A percentile compares a stretch with the other conserved stretches of the same genome.
Conservation (phyloP, 2,329 filamentous ascomycete genomes). For the Plectosphaerella plurivora region DNA sequence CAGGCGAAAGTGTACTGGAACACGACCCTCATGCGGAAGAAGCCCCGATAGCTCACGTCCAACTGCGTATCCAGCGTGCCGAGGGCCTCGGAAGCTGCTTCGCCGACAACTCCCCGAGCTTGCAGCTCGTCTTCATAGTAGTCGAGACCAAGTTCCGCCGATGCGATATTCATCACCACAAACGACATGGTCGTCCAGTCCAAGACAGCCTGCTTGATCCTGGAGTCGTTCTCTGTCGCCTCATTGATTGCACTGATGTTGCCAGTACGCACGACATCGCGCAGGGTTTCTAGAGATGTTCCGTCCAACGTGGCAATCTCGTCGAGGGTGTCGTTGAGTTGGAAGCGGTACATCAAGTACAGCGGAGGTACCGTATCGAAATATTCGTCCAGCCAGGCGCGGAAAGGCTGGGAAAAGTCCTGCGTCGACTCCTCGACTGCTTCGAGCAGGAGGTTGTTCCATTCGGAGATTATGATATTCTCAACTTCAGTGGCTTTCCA, state of each 20-base stretch:
- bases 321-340: not conserved
- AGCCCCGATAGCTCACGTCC: slow-evolving; percentile 5
- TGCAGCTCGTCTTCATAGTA: not conserved
- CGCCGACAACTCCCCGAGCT: not conserved
- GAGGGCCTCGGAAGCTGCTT: not conserved
- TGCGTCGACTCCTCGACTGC: not conserved
- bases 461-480: not conserved
- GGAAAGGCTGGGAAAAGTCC: not conserved
- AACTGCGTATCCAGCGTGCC: not conserved
- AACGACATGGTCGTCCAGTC: not conserved
- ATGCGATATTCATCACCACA: not conserved
- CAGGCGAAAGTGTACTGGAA: slow-evolving; percentile 29
- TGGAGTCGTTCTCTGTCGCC: too few species aligned
- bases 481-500: slow-evolving; percentile 20
- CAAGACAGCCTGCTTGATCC: too few species aligned
- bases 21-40: slow-evolving; percentile 10
- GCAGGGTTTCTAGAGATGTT: not conserved
- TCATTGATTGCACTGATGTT: not conserved
- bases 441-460: not conserved
- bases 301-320: not conserved
- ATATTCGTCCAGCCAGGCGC: not conserved
- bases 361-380: not conserved
- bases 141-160: not conserved
- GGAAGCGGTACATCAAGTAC: not conserved
- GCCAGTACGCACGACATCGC: not conserved